Percentiles rank a stretch among this genome's conserved stretches.
phyloP scores from a whole-genome alignment of 2,329 filamentous ascomycete genomes.

The Aureobasidium pullulans region DNA sequence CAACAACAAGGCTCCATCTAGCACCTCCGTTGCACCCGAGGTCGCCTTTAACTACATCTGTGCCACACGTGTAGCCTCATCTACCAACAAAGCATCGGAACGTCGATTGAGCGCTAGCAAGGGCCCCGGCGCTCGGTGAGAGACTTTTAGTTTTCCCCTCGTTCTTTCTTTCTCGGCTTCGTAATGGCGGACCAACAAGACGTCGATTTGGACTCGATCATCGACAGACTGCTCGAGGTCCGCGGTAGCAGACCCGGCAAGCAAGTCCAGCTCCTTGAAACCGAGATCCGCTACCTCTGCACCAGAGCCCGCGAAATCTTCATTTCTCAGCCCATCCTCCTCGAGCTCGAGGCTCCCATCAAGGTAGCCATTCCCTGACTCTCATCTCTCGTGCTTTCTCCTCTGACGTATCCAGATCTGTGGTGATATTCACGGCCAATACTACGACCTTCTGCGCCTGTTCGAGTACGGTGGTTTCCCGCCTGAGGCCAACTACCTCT shows the following conservation, averaged over 20 bases:
- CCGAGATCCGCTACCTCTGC: constrained; percentile 94
- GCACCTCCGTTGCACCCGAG: constrained; percentile 7
- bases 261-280: constrained; percentile 93
- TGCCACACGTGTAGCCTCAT: constrained; percentile 11
- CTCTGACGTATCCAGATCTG: constrained; percentile 63
- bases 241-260: constrained; percentile 96
- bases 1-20: neutral
- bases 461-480: constrained; percentile 99
- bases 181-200: constrained; percentile 73
- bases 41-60: constrained; percentile 5
- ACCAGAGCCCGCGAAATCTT: constrained; percentile 99
- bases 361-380: constrained; percentile 57
- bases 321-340: constrained; percentile 95
- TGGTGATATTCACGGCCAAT: constrained; percentile 98
- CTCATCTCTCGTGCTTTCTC: neutral
- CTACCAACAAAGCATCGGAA: constrained; percentile 4
- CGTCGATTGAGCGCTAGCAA: constrained; percentile 12
- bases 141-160: constrained; percentile 12
- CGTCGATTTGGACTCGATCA: constrained; percentile 98
- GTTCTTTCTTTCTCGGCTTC: neutral
- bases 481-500: constrained; percentile 97
- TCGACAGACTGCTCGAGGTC: constrained; percentile 95
- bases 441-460: constrained; percentile 92
- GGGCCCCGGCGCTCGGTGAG: constrained; percentile 26
- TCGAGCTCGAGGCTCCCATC: constrained; percentile 96